A percentile compares a stretch with the other conserved stretches of the same genome.
These are phyloP conservation scores for Melastoma malabathricum DNA, from an alignment of 345 rosid genomes.

Conservation along the genomic window DNA sequence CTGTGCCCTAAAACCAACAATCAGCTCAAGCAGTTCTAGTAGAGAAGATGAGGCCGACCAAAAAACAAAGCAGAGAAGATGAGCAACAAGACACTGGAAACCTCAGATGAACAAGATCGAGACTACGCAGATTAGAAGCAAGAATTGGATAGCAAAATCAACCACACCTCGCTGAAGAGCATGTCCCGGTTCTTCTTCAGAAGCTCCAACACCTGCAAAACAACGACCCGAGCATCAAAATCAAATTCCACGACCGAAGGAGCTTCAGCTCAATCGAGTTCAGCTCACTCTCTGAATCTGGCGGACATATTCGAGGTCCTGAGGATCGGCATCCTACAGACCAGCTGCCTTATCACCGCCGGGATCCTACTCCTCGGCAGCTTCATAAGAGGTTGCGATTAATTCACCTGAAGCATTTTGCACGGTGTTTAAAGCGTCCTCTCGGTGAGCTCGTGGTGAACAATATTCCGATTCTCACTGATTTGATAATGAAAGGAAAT, in stretches of 20 bases:
- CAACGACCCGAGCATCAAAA: not conserved
- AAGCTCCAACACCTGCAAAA: constrained; percentile 55
- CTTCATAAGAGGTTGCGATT: constrained; percentile 44
- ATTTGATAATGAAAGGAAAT: constrained; percentile 16
- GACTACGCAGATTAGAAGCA: not conserved
- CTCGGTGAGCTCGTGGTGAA: constrained; percentile 11
- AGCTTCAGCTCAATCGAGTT: not conserved
- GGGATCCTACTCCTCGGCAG: no score
- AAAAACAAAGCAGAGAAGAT: not conserved
- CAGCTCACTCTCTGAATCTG: constrained; percentile 29
- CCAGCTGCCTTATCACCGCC: no score
- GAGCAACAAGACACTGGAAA: not conserved
- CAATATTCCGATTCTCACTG: constrained; percentile 14
- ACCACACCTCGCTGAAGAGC: constrained; percentile 65
- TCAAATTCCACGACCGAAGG: not conserved
- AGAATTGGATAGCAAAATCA: not conserved
- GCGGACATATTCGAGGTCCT: constrained; percentile 23
- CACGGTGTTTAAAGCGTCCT: constrained; percentile 42
- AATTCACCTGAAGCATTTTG: constrained; percentile 63
- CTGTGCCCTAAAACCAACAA: no score
- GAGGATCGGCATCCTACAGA: constrained; percentile 13
- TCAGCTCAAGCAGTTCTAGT: no score
- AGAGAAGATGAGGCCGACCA: no score
- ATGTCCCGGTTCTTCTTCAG: constrained; percentile 81
- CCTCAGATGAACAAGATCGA: not conserved